Percentiles rank a stretch among this genome's conserved stretches.
phyloP scores from a whole-genome alignment of 2,329 filamentous ascomycete genomes.

The Ascochyta koolunga region DNA sequence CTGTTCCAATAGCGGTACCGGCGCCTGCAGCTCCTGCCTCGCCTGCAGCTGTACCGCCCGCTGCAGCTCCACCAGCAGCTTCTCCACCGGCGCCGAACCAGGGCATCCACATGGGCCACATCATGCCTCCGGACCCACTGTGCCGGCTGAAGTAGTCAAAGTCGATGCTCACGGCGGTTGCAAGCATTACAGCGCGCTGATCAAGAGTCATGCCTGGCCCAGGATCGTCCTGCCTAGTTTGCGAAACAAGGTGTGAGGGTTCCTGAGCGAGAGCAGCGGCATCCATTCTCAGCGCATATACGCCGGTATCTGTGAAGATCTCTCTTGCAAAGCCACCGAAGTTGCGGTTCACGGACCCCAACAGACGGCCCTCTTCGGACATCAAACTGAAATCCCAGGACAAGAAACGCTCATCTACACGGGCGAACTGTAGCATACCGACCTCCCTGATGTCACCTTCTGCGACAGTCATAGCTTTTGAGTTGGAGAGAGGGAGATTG shows the following conservation, averaged over 20 bases:
- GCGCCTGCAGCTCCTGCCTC: constrained; percentile 45
- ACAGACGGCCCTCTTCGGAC: constrained; percentile 56
- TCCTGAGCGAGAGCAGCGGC: constrained; percentile 55
- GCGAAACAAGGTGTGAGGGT: constrained; percentile 47
- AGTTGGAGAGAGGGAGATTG: constrained; percentile 56
- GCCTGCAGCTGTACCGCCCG: constrained; percentile 47
- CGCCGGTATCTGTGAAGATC: constrained; percentile 69
- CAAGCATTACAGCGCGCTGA: constrained; percentile 69
- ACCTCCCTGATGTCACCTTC: constrained; percentile 46
- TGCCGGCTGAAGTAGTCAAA: constrained; percentile 72
- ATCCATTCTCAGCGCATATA: constrained; percentile 70
- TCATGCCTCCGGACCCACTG: constrained; percentile 54
- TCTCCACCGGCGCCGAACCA: constrained; percentile 45
- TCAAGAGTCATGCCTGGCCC: constrained; percentile 66
- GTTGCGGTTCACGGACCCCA: constrained; percentile 69
- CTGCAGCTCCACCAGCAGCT: constrained; percentile 48
- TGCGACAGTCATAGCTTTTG: constrained; percentile 55
- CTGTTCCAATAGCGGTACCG: constrained; percentile 47
- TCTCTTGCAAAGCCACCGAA: constrained; percentile 68
- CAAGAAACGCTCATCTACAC: constrained; percentile 66
- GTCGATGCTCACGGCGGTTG: constrained; percentile 68
- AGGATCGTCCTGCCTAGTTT: constrained; percentile 37
- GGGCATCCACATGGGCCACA: constrained; percentile 60
- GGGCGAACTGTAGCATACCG: constrained; percentile 65
- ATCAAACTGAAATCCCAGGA: constrained; percentile 69